Evolutionary conservation across 2,329 filamentous ascomycete species (phyloP), one percentile per base, ranked within the genome.

Genomic region (Colletotrichum abscissum): DNA sequence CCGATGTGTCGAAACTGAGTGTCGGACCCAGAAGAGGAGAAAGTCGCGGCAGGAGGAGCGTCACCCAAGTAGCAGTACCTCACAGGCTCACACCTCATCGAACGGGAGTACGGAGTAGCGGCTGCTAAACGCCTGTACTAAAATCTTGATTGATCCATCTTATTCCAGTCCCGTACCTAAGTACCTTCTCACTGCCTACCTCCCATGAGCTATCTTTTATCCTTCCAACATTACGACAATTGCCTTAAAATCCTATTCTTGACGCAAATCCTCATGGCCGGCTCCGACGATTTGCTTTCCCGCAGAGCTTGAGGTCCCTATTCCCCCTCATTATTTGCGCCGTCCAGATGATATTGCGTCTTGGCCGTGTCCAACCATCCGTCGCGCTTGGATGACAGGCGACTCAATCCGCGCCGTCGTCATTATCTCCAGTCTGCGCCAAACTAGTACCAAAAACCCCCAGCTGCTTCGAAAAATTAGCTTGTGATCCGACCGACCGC

Each of bases 311-410:
- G 54, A 33, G 66, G 59, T 54, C 52, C 42, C n/a, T 49, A 64
- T 55, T 46, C 26, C 16, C 38, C 60, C 46, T 22, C 33, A 35
- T 52, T 26, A 3, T n/a, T 26, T 28, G 60, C 68, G 63, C 63
- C 38, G 72, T 68, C 72, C 72, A 72, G 72, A 74, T 74, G 72
- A 72, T 59, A 74, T 63, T 52, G 59, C 58, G 58, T 26, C 62
- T 62, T 63, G 58, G 26, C 52, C 72, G 72, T 67, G 63, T 46
- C 46, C 72, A 67, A 58, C 52, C 69, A 63, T 74, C 58, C 69
- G 49, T 59, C 54, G 67, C 58, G 72, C 63, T 63, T 74, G 72
- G 72, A 63, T 74, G 72, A 58, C 52, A 30, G 68, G 63, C 62
- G 63, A 71, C 60, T 54, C 42, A 67, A 49, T 54, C 54, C 26